Percentiles rank a stretch among this genome's conserved stretches.
Evolutionary conservation across 2,329 filamentous ascomycete genomes (phyloP).

Genomic region (Nemania abortiva): DNA sequence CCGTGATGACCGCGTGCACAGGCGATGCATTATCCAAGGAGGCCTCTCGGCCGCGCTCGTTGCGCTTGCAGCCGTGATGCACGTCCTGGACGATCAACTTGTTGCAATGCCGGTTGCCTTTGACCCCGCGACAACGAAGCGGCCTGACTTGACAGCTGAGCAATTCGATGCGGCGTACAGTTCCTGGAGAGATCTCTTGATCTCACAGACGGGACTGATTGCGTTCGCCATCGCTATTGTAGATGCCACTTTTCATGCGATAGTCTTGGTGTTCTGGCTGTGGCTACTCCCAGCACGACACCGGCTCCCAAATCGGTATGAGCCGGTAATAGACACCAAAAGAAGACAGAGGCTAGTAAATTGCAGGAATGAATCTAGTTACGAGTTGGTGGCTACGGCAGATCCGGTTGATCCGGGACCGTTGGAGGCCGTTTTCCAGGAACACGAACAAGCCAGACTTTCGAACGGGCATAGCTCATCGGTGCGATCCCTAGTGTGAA

Average conservation of each 20-base stretch:
- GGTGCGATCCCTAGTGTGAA: neutral
- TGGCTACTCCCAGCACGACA: slow-evolving; percentile 26
- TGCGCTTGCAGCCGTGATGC: slow-evolving; percentile 12
- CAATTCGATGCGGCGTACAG: slow-evolving; percentile 14
- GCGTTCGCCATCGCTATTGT: slow-evolving; percentile 2
- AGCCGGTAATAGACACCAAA: slow-evolving; percentile 12
- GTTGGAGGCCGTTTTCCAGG: slow-evolving; percentile 17
- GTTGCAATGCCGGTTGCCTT: slow-evolving; percentile 7
- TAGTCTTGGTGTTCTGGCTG: slow-evolving; percentile 22
- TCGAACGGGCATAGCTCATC: neutral
- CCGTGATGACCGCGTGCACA: slow-evolving; percentile 10
- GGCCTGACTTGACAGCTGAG: slow-evolving; percentile 9
- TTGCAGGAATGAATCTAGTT: slow-evolving; percentile 1
- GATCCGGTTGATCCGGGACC: neutral
- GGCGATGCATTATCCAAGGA: slow-evolving; percentile 14
- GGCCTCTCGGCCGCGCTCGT: neutral
- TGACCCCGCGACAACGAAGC: neutral
- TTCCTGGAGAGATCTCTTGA: slow-evolving; percentile 9
- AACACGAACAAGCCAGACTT: slow-evolving; percentile 21
- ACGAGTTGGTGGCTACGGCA: slow-evolving; percentile 5
- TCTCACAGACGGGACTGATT: slow-evolving; percentile 4
- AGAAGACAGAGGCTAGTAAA: neutral
- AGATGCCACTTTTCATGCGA: slow-evolving; percentile 8
- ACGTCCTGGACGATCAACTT: neutral
- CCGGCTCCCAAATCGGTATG: slow-evolving; percentile 24